These are phyloP conservation scores for Hyparrhenia diplandra DNA, from an alignment of 176 grass and related monocot genomes.

Conservation along the genomic window DNA sequence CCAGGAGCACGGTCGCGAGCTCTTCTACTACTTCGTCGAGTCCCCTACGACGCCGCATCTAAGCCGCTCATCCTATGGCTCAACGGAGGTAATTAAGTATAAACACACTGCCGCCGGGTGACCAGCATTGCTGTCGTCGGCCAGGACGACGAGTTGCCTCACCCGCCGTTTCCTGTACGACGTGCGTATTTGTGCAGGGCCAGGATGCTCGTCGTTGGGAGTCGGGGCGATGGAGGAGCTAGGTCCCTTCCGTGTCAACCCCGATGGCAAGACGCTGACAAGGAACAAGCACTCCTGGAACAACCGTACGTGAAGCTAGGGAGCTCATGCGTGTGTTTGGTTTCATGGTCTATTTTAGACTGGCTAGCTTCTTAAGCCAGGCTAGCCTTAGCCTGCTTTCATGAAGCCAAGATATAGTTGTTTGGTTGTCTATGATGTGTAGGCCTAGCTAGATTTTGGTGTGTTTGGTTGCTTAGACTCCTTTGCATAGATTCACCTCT, in stretches of 20 bases:
- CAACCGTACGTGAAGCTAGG: not conserved
- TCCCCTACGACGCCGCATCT: not conserved
- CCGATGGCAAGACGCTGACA: constrained; percentile 31
- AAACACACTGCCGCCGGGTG: too few species aligned
- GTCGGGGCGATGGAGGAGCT: constrained; percentile 57
- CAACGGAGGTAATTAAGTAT: constrained; percentile 46
- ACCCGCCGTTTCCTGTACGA: not conserved
- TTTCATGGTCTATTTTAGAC: too few species aligned
- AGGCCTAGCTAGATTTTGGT: too few species aligned
- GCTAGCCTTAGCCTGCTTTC: too few species aligned
- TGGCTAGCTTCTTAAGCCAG: too few species aligned
- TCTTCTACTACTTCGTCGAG: constrained; percentile 69
- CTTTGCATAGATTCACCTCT: too few species aligned
- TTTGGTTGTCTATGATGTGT: too few species aligned
- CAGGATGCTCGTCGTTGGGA: constrained; percentile 54
- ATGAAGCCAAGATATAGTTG: too few species aligned
- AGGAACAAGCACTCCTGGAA: constrained; percentile 51
- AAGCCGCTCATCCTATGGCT: constrained; percentile 62
- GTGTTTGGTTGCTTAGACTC: too few species aligned
- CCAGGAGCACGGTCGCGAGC: constrained; percentile 12
- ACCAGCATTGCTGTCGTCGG: not conserved
- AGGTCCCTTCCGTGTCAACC: constrained; percentile 45
- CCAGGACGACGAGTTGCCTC: not conserved
- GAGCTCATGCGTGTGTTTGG: too few species aligned
- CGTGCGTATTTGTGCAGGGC: constrained; percentile 24